phyloP scores from a whole-genome alignment of 768 basidiomycete species.

The Tylopilus subfusipes region DNA sequence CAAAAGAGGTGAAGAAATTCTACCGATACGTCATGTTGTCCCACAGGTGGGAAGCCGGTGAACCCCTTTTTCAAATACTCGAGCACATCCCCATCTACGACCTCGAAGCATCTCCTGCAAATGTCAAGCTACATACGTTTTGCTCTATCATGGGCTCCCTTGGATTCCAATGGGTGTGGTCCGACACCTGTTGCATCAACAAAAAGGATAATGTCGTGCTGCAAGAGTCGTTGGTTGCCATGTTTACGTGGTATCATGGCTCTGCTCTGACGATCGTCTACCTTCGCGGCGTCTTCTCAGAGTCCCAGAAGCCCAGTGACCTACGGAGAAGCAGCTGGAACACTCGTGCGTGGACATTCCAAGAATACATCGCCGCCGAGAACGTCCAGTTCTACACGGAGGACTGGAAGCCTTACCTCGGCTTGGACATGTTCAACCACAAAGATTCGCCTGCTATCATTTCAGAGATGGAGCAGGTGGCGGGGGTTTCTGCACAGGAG shows the following conservation, averaged over 20 bases:
- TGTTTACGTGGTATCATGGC: not conserved
- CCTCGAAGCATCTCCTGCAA: not conserved
- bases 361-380: not conserved
- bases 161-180: conserved; percentile 16
- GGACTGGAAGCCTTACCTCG: not conserved
- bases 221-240: conserved; percentile 13
- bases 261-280: conserved; percentile 11
- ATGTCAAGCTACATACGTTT: conserved; percentile 8
- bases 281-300: conserved; percentile 5
- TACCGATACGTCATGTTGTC: not conserved
- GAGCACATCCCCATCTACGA: conserved; percentile 6
- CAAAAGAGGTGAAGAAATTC: not conserved
- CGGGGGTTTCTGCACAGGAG: not conserved
- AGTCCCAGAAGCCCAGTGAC: not conserved
- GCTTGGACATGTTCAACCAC: not conserved
- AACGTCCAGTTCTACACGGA: conserved; percentile 3
- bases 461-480: not conserved
- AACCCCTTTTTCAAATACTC: not conserved
- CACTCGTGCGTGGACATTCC: not conserved
- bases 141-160: not conserved
- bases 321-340: conserved; percentile 6
- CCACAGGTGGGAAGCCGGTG: not conserved
- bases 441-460: not conserved
- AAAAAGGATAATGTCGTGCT: not conserved
- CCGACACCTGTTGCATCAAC: conserved; percentile 5